Evolutionary conservation across 108 stramenopile genomes (phyloP).

Genomic region (Cyclotella kingstonii): DNA sequence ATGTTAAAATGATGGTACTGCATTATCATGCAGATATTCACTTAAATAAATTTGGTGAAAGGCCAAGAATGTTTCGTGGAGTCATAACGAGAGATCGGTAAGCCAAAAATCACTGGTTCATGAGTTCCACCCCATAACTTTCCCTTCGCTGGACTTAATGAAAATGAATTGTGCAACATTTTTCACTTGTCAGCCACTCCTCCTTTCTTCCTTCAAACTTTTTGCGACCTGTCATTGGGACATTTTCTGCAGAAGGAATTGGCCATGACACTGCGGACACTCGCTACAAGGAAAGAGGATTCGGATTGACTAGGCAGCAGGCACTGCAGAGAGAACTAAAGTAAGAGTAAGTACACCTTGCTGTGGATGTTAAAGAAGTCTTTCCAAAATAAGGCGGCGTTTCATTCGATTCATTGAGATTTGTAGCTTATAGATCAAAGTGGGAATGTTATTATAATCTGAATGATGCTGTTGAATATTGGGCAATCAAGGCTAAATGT

Average conservation of each 20-base stretch:
- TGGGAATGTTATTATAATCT: too few relatives aligned
- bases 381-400: too few relatives aligned
- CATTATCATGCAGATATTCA: constrained; percentile 65
- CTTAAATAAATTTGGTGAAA: constrained; percentile 65
- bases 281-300: constrained; percentile 47
- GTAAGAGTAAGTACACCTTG: too few relatives aligned
- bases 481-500: too few relatives aligned
- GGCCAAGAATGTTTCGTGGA: constrained; percentile 65
- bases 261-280: constrained; percentile 62
- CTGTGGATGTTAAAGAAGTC: too few relatives aligned
- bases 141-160: not conserved
- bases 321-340: too few relatives aligned
- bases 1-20: constrained; percentile 31
- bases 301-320: constrained; percentile 44
- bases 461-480: too few relatives aligned
- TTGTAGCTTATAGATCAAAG: too few relatives aligned
- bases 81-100: constrained; percentile 56
- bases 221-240: constrained; percentile 71
- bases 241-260: constrained; percentile 62
- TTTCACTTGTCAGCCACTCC: constrained; percentile 17
- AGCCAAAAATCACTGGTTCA: not conserved
- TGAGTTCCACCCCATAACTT: not conserved
- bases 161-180: not conserved
- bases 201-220: constrained; percentile 40
- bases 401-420: too few relatives aligned